Evolutionary conservation across 1,284 basidiomycete genomes (phyloP).

Genomic region (Malassezia arunalokei): DNA sequence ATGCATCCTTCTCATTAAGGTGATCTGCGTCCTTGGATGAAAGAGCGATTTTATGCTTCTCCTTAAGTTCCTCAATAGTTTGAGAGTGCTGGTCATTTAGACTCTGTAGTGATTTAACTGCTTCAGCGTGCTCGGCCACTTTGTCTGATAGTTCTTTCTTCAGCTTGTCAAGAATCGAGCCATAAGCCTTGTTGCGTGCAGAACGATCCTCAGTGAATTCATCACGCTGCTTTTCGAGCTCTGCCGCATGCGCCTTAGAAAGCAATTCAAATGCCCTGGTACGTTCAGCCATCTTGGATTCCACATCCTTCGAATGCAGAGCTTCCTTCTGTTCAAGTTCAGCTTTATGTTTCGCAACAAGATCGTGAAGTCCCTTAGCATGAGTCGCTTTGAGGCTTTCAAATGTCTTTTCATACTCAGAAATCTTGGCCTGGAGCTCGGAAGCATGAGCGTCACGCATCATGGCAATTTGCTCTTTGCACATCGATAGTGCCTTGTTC

Average conservation of each 20-base stretch:
- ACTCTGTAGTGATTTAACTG: neutral
- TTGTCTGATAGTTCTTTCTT: neutral
- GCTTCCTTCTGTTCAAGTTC: neutral
- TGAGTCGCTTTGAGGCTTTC: neutral
- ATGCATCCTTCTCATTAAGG: neutral
- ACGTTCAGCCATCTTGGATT: neutral
- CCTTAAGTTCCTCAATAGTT: neutral
- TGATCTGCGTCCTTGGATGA: neutral
- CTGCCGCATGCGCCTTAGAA: neutral
- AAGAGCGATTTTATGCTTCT: neutral
- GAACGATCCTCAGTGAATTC: neutral
- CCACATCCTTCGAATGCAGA: neutral
- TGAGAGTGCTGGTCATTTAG: slow-evolving; percentile 1
- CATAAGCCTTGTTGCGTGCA: neutral
- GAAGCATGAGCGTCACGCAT: neutral
- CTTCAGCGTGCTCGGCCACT: neutral
- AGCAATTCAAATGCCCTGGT: neutral
- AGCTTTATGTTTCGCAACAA: neutral
- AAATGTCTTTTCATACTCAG: neutral
- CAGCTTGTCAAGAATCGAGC: neutral
- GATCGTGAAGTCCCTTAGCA: neutral
- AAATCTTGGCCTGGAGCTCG: neutral
- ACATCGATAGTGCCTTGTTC: neutral
- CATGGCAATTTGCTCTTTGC: neutral
- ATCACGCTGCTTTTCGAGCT: neutral